Base-by-base conservation (phyloP, 164 flowering plant genomes). In the Kalanchoe fedtschenkoi region DNA sequence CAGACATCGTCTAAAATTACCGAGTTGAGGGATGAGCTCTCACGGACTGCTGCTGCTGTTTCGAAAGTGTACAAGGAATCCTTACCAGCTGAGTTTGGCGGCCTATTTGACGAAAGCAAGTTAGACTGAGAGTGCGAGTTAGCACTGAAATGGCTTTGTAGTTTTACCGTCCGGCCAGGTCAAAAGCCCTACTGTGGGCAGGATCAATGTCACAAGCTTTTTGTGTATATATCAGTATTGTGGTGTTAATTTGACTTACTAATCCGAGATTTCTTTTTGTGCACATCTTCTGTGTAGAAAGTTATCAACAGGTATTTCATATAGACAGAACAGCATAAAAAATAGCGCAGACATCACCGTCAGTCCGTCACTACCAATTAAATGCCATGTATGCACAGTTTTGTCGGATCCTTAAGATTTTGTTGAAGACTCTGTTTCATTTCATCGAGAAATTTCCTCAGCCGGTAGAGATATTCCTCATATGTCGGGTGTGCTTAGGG, bases 51-150 rank as follows among this genome's bases (percentile, higher is more conserved):
- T 30, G 70, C 51, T 16, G 41, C 70, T 39, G 68, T 88, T 6
- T 75, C 84, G 24, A 76, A 81, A 35, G 38, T 72, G 44, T 71
- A 79, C 69, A 81, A 73, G 69, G 66, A 71, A 65, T 78, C 78
- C 63, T 65, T 77, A 67, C 61, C 73, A 13, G 42, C 62, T 22
- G 64, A 70, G 67, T 62, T 70, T 60, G 67, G 65, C 26, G 39
- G 16, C 17, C 34, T 16, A 62, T 64, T 51, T 9, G 17, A 13
- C 46, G 51, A 42, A 44, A 70, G 56, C 63, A 47, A 47, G 10
- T 46, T n/a, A n/a, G n/a, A n/a, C n/a, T n/a, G n/a, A n/a, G n/a
- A n/a, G n/a, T n/a, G n/a, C n/a, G n/a, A n/a, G n/a, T n/a, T n/a
- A n/a, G n/a, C n/a, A n/a, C n/a, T n/a, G n/a, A n/a, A n/a, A n/a